Conservation (phyloP, 2,329 filamentous ascomycete genomes). For the Calonectria henricotiae region DNA sequence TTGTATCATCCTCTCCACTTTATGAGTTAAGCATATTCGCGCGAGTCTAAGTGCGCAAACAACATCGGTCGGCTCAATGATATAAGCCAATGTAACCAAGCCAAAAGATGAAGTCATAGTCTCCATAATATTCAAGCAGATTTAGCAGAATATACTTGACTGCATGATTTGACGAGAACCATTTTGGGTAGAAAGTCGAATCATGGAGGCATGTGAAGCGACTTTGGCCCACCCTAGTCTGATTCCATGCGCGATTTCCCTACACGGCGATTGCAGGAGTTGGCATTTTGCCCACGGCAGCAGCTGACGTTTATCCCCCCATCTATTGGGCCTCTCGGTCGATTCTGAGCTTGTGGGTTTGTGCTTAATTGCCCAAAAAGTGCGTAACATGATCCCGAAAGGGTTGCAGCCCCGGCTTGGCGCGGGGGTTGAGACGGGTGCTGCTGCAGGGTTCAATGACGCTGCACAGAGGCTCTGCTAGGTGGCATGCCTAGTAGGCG, state of each 20-base stretch:
- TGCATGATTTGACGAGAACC: not conserved
- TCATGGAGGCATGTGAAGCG: no score
- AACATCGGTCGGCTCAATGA: not conserved
- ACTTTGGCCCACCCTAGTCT: not conserved
- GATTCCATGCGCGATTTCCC: constrained; percentile 12
- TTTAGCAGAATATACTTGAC: not conserved
- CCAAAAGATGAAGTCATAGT: not conserved
- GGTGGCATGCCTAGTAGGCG: not conserved
- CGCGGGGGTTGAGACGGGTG: constrained; percentile 9
- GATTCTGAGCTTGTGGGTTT: not conserved
- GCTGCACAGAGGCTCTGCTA: not conserved
- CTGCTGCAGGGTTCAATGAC: not conserved
- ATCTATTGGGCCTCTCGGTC: constrained; percentile 3
- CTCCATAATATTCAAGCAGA: not conserved
- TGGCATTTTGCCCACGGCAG: not conserved
- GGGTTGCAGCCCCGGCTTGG: constrained; percentile 21
- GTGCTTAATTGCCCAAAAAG: not conserved
- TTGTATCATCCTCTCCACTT: constrained; percentile 3
- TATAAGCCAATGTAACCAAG: not conserved
- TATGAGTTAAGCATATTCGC: not conserved
- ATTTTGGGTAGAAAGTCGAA: not conserved
- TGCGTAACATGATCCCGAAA: constrained; percentile 12
- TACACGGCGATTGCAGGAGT: not conserved
- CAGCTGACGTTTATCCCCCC: constrained; percentile 8
- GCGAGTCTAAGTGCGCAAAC: not conserved